Evolutionary conservation across 257 asterid genomes (phyloP).

Genomic region (Pogostemon cablin): DNA sequence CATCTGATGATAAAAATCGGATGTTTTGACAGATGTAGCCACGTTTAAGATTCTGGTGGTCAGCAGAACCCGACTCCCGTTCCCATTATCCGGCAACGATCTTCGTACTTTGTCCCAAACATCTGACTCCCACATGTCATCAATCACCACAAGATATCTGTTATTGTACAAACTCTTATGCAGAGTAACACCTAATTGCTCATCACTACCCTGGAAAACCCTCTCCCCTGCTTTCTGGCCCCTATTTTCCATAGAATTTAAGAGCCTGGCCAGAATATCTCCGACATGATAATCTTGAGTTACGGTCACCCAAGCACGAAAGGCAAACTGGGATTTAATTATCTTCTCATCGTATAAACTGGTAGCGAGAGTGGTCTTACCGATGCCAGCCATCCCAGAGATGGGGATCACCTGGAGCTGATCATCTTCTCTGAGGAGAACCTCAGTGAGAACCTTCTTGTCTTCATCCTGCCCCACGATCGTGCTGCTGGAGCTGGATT

Average conservation of each 20-base stretch:
- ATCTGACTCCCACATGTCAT: not conserved
- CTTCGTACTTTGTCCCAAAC: not conserved
- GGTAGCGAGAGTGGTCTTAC: slow-evolving; percentile 12
- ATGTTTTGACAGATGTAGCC: not conserved
- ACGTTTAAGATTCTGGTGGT: slow-evolving; percentile 11
- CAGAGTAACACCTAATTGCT: not conserved
- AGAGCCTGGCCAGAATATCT: not conserved
- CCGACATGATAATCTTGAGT: slow-evolving; percentile 1
- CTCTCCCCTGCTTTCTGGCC: slow-evolving; percentile 2
- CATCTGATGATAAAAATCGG: not conserved
- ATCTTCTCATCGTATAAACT: not conserved
- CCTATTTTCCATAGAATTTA: slow-evolving; percentile 12
- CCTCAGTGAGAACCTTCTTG: not conserved
- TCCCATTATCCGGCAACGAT: not conserved
- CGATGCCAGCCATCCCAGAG: slow-evolving; percentile 22
- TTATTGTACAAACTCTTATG: not conserved
- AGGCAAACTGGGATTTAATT: not conserved
- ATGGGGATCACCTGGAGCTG: slow-evolving; percentile 15
- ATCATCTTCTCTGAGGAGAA: not conserved
- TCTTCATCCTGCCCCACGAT: slow-evolving; percentile 38
- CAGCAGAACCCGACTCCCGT: not conserved
- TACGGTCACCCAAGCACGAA: slow-evolving; percentile 19
- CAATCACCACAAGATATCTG: slow-evolving; percentile 19
- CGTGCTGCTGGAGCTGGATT: not conserved
- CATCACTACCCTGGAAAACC: not conserved